A percentile compares a stretch with the other conserved stretches of the same genome.
These are phyloP conservation scores for Pythium volutum DNA, from an alignment of 352 stramenopile species.

Conservation along the genomic window DNA sequence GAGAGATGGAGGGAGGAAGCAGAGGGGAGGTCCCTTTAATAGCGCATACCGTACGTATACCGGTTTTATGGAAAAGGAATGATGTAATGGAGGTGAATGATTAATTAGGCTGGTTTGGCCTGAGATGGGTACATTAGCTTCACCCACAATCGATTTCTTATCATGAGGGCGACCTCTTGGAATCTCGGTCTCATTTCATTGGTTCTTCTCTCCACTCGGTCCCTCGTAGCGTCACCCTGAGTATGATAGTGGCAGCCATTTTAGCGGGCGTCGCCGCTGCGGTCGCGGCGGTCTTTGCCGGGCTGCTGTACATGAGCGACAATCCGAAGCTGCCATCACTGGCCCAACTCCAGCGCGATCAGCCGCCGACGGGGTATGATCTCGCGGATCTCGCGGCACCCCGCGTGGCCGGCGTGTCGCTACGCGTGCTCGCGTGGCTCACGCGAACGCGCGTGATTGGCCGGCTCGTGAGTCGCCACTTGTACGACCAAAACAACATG, in stretches of 20 bases:
- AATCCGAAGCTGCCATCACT: conserved; percentile 8
- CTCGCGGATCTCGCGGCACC: conserved; percentile 9
- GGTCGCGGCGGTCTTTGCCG: not conserved
- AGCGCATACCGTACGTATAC: conserved; percentile 1
- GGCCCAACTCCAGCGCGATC: not conserved
- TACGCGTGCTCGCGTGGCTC: conserved; percentile 9
- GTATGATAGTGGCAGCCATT: conserved; percentile 1
- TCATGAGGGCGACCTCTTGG: not conserved
- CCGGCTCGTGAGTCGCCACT: conserved; percentile 4
- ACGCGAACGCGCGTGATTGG: conserved; percentile 9
- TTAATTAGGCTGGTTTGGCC: conserved; percentile 2
- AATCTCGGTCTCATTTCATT: not conserved
- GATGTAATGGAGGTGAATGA: not conserved
- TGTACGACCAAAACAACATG: conserved; percentile 18
- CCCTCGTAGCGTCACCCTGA: not conserved
- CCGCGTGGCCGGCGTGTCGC: not conserved
- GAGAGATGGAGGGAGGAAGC: not conserved
- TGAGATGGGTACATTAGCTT: conserved; percentile 6
- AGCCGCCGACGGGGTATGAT: conserved; percentile 3
- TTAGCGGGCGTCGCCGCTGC: not conserved
- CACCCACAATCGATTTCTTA: no score
- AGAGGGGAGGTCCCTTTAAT: conserved; percentile 9
- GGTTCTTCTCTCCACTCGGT: not conserved
- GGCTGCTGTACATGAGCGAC: conserved; percentile 10
- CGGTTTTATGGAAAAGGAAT: conserved; percentile 4